Percentiles rank a stretch among this genome's conserved stretches.
Evolutionary conservation across 2,329 filamentous ascomycete genomes (phyloP).

Genomic region (Colletotrichum echinochloae): DNA sequence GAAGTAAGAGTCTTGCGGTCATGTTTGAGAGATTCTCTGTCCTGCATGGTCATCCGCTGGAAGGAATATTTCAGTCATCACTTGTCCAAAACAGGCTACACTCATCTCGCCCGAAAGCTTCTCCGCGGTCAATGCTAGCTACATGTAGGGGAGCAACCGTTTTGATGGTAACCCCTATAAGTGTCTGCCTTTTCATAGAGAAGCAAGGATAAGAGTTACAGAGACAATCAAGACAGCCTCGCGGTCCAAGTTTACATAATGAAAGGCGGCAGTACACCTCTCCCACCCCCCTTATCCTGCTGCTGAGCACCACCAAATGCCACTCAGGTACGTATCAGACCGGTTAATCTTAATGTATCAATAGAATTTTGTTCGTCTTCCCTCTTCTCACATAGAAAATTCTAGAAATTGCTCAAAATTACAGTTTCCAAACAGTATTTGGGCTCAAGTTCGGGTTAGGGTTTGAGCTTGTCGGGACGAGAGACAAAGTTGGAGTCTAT

Average conservation of each 20-base stretch:
- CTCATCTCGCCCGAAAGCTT: neutral
- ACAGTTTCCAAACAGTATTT: too few species aligned
- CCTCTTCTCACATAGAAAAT: too few species aligned
- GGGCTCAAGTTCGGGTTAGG: too few species aligned
- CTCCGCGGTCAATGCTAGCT: neutral
- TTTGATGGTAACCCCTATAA: neutral
- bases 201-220: neutral
- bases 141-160: neutral
- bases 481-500: too few species aligned
- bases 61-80: neutral
- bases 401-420: too few species aligned
- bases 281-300: too few species aligned
- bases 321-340: too few species aligned
- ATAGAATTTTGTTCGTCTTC: too few species aligned
- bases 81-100: neutral
- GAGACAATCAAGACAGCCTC: neutral
- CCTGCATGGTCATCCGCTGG: neutral
- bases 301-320: too few species aligned
- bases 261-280: too few species aligned
- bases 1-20: neutral
- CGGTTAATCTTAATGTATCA: too few species aligned
- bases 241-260: neutral
- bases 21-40: neutral
- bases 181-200: neutral
- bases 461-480: too few species aligned